Evolutionary conservation across 2,329 filamentous ascomycete genomes (phyloP).

Genomic region (Epichloe hybrida): DNA sequence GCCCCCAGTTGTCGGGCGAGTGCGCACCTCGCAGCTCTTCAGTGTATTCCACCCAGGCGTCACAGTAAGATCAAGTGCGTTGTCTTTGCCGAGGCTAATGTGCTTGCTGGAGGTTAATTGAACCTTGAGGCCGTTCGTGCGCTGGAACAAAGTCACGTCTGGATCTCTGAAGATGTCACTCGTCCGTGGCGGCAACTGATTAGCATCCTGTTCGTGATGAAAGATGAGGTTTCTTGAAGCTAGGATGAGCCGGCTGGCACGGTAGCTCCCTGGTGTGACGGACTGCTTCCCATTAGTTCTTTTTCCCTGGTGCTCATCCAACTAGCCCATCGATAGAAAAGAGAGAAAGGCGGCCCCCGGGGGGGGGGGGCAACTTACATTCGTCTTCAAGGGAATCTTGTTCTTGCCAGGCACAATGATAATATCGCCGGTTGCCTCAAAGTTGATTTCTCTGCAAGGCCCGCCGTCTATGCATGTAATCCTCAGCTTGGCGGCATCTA

Average conservation of each 20-base stretch:
- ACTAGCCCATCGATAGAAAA: too few relatives aligned
- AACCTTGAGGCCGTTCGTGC: conserved; percentile 53
- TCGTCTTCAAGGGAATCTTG: conserved; percentile 21
- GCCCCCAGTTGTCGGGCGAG: conserved; percentile 52
- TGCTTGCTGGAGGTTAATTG: conserved; percentile 51
- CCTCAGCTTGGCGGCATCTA: conserved; percentile 52
- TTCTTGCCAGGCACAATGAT: conserved; percentile 35
- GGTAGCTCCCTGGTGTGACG: conserved; percentile 59
- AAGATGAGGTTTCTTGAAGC: conserved; percentile 49
- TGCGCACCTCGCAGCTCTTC: conserved; percentile 42
- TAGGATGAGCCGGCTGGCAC: conserved; percentile 59
- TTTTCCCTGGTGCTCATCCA: neutral
- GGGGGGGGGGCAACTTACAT: conserved; percentile 14
- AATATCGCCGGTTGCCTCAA: conserved; percentile 16
- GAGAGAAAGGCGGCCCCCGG: too few relatives aligned
- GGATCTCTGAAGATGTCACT: conserved; percentile 43
- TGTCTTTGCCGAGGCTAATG: conserved; percentile 68
- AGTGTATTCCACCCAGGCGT: conserved; percentile 62
- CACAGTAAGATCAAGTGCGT: conserved; percentile 62
- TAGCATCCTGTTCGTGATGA: conserved; percentile 47
- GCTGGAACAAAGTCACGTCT: conserved; percentile 61
- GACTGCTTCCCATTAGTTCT: conserved; percentile 29
- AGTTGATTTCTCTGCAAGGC: conserved; percentile 43
- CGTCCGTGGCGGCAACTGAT: conserved; percentile 31
- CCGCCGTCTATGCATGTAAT: conserved; percentile 43